phyloP scores from a whole-genome alignment of 192 early-diverging fungal genomes.

The Backusella liffmaniae region DNA sequence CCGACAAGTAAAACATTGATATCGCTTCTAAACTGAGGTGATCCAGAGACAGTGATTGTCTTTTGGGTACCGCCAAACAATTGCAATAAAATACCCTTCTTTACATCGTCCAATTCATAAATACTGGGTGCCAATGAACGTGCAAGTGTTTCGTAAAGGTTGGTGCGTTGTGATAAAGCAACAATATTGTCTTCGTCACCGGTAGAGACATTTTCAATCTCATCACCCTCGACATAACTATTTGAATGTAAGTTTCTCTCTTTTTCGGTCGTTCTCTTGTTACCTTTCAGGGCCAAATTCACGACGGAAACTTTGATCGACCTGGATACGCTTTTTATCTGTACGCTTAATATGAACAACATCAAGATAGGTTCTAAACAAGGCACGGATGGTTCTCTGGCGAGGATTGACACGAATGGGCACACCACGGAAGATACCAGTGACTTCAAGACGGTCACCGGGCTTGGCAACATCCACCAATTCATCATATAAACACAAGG shows the following conservation, averaged over 20 bases:
- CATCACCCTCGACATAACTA: constrained; percentile 51
- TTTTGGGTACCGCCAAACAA: constrained; percentile 96
- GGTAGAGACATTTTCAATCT: constrained; percentile 41
- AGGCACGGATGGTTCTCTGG: constrained; percentile 80
- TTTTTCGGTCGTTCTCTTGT: no score
- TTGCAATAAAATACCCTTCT: constrained; percentile 93
- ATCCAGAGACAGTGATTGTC: constrained; percentile 64
- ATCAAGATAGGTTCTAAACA: constrained; percentile 96
- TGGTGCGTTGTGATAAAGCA: constrained; percentile 58
- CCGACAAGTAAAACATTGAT: constrained; percentile 95
- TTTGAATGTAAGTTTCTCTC: not conserved
- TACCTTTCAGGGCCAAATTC: constrained; percentile 14
- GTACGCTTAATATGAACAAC: constrained; percentile 89
- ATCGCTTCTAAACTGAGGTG: constrained; percentile 77
- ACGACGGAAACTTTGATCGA: constrained; percentile 37
- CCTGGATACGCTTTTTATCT: constrained; percentile 68
- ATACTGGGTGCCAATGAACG: constrained; percentile 89
- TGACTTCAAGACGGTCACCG: constrained; percentile 94
- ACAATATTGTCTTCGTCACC: constrained; percentile 62
- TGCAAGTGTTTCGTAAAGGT: constrained; percentile 82
- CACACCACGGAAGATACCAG: constrained; percentile 91
- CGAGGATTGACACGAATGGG: constrained; percentile 91
- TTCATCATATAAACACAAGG: constrained; percentile 90
- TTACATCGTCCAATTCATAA: constrained; percentile 96
- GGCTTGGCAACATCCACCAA: constrained; percentile 90